Percentiles rank a stretch among this genome's conserved stretches.
Conservation (phyloP, 768 basidiomycete species). For the Kwoniella pini region DNA sequence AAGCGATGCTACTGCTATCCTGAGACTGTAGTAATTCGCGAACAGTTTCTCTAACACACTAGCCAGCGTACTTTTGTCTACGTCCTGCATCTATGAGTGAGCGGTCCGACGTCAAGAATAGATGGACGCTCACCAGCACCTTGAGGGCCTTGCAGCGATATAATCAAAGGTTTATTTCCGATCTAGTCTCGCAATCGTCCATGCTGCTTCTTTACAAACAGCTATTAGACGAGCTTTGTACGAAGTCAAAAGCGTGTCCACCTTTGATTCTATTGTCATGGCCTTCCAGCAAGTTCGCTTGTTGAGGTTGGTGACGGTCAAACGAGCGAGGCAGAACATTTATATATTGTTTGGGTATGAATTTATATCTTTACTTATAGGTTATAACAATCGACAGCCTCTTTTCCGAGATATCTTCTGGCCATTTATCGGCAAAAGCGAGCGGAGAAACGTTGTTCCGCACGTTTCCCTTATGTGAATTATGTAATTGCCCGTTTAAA, state of each 20-base stretch:
- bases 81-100: neutral
- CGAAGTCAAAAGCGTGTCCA: slow-evolving; percentile 6
- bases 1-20: slow-evolving; percentile 45
- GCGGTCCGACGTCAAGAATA: neutral
- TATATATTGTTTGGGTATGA: too few species aligned
- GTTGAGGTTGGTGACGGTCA: too few species aligned
- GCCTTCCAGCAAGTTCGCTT: neutral
- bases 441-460: too few species aligned
- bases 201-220: slow-evolving; percentile 7
- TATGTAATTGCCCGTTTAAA: too few species aligned
- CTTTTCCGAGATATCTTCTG: too few species aligned
- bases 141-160: slow-evolving; percentile 88
- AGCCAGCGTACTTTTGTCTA: slow-evolving; percentile 74
- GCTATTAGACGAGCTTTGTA: slow-evolving; percentile 13
- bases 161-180: slow-evolving; percentile 64
- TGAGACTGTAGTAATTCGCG: slow-evolving; percentile 30
- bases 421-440: too few species aligned
- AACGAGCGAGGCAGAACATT: too few species aligned
- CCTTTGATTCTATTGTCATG: neutral
- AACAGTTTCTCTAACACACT: slow-evolving; percentile 59
- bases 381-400: too few species aligned
- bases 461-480: too few species aligned
- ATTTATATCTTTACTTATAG: too few species aligned
- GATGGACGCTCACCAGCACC: slow-evolving; percentile 63
- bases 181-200: neutral